Base-by-base conservation (phyloP, 176 grass and related monocot species). In the Bonia amplexicaulis region DNA sequence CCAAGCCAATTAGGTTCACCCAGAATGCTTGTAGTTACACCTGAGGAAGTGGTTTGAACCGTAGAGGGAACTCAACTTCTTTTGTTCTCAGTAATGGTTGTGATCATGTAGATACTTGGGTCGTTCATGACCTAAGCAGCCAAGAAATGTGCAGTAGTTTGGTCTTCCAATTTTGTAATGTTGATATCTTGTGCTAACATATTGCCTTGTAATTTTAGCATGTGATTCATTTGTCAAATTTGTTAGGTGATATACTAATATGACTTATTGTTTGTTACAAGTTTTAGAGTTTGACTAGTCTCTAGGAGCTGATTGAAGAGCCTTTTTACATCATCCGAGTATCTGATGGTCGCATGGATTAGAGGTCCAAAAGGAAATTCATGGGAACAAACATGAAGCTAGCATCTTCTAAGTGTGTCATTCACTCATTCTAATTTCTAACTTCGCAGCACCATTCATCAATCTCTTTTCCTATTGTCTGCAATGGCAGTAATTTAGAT, bases 1-100 rank as follows among this genome's bases (percentile, higher is more conserved):
- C 90, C 29, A 95, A 67, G 78, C 89, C 93, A 6, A 83, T 93
- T 55, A 94, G 78, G 70, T 86, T 95, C 55, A 45, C 52, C 7
- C 73, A 65, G 33, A 73, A 68, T 47, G 87, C 86, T 25, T 98
- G 96, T 71, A 85, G 51, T 71, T 87, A 89, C 40, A 39, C 54
- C 8, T 91, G 81, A 93, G 3, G 1, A 9, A 22, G 37, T 3
- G 6, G 26, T 7, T 54, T 55, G 3, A 49, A 16, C 29, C 58
- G 9, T 3, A 57, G 46, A 66, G 22, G 20, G 47, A 76, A 84
- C 31, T 68, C 61, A 12, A 10, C 60, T n/a, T 14, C 20, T 69
- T n/a, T 60, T 62, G 9, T 1, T 37, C 37, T 72, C 25, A 80
- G 80, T 66, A 74, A 80, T 22, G 39, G 47, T n/a, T 69, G 47